phyloP scores from a whole-genome alignment of 345 rosid genomes.

The Clarkia xantiana region DNA sequence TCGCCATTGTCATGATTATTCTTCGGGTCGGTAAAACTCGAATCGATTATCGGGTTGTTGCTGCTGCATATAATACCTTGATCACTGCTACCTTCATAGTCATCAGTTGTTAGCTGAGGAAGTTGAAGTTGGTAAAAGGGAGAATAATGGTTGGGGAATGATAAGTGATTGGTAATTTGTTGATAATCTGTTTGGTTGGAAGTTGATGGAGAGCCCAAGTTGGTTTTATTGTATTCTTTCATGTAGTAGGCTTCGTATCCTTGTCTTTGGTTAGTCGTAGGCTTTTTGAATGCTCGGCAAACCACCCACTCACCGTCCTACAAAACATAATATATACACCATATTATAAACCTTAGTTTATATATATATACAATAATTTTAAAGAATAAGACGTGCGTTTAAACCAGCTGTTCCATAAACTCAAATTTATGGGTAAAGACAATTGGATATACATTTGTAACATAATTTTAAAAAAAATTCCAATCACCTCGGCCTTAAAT shows the following conservation, averaged over 20 bases:
- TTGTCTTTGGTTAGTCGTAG: constrained; percentile 59
- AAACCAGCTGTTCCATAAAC: too few species aligned
- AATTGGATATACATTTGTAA: too few species aligned
- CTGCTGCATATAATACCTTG: neutral
- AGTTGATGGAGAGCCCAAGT: constrained; percentile 14
- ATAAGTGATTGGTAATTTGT: neutral
- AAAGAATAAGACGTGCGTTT: too few species aligned
- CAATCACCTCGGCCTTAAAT: too few species aligned
- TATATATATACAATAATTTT: too few species aligned
- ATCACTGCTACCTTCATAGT: neutral
- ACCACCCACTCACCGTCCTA: constrained; percentile 99
- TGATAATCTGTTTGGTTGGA: neutral
- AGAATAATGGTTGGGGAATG: constrained; percentile 12
- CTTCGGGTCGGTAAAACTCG: constrained; percentile 15
- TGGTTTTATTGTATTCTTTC: constrained; percentile 11
- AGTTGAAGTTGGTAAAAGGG: neutral
- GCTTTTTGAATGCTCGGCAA: constrained; percentile 85
- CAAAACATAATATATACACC: neutral
- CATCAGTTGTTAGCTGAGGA: neutral
- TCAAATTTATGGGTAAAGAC: too few species aligned
- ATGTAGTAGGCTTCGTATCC: constrained; percentile 47
- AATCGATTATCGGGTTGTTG: neutral
- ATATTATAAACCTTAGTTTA: too few species aligned
- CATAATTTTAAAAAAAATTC: too few species aligned
- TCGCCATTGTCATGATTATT: constrained; percentile 4